These are phyloP conservation scores for Podospora bellae-mahoneyi DNA, from an alignment of 495 filamentous ascomycete species.

Conservation along the genomic window DNA sequence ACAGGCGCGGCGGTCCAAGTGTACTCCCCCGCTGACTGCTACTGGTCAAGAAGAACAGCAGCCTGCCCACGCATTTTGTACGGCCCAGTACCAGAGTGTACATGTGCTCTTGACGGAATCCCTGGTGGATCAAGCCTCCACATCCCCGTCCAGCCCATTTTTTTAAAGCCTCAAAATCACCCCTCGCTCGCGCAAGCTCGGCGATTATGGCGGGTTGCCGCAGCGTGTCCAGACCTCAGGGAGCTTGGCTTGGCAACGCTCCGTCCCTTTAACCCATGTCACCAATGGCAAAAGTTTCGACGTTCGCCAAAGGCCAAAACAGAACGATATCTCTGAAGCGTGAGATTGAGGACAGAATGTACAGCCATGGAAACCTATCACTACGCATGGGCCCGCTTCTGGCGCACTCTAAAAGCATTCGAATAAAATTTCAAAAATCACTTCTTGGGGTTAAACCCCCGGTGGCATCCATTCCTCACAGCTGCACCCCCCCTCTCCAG, in stretches of 20 bases:
- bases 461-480: constrained; percentile 8
- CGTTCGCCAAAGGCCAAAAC: neutral
- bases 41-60: neutral
- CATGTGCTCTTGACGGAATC: constrained; percentile 1
- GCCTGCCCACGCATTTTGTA: constrained; percentile 6
- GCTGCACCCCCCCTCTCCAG: constrained; percentile 14
- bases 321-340: neutral
- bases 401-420: neutral
- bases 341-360: neutral
- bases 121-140: constrained; percentile 18
- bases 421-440: neutral
- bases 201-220: constrained; percentile 12
- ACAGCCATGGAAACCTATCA: neutral
- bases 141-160: constrained; percentile 17
- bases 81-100: constrained; percentile 14
- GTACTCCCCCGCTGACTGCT: neutral
- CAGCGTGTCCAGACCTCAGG: constrained; percentile 13
- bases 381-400: neutral
- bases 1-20: neutral
- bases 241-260: constrained; percentile 8
- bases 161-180: constrained; percentile 17
- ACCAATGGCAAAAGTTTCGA: neutral
- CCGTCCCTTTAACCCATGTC: constrained; percentile 8
- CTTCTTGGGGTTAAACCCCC: constrained; percentile 10
- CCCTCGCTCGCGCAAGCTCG: constrained; percentile 11